phyloP scores from a whole-genome alignment of 1,284 basidiomycete species.

The Sporisorium sorghi region DNA sequence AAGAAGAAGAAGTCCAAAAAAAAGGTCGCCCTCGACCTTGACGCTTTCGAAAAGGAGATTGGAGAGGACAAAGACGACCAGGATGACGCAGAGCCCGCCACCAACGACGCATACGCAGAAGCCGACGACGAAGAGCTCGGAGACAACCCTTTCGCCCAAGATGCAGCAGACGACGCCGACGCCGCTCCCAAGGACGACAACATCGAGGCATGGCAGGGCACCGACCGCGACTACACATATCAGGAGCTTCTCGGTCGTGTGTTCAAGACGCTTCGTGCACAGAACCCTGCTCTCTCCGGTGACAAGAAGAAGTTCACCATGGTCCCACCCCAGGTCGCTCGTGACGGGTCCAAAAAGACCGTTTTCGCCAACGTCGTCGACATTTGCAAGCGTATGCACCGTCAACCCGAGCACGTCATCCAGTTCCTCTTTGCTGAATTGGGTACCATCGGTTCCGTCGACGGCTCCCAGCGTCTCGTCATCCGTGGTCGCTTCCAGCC shows the following conservation, averaged over 20 bases:
- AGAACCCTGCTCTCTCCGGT: conserved; percentile 87
- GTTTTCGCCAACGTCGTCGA: conserved; percentile 96
- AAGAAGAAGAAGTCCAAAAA: conserved; percentile 72
- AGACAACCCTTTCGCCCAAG: conserved; percentile 61
- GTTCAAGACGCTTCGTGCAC: conserved; percentile 89
- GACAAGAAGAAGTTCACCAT: conserved; percentile 92
- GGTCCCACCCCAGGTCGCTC: conserved; percentile 91
- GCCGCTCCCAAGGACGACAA: conserved; percentile 37
- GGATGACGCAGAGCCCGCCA: conserved; percentile 61
- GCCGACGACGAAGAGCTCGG: conserved; percentile 68
- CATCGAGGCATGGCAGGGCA: conserved; percentile 79
- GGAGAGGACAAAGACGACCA: conserved; percentile 71
- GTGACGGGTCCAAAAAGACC: conserved; percentile 95
- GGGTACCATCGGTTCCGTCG: conserved; percentile 96
- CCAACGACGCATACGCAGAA: conserved; percentile 75
- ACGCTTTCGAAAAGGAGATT: conserved; percentile 69
- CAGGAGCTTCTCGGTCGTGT: conserved; percentile 94
- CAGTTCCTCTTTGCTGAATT: conserved; percentile 97
- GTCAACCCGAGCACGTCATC: conserved; percentile 98
- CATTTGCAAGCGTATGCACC: conserved; percentile 98
- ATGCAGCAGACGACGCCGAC: conserved; percentile 45
- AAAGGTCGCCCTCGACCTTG: conserved; percentile 69
- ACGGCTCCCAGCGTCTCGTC: conserved; percentile 89
- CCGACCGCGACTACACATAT: conserved; percentile 94
- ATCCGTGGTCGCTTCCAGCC: conserved; percentile 99